A percentile compares a stretch with the other conserved stretches of the same genome.
Conservation (phyloP, 768 basidiomycete genomes). For the Lentinus tigrinus region DNA sequence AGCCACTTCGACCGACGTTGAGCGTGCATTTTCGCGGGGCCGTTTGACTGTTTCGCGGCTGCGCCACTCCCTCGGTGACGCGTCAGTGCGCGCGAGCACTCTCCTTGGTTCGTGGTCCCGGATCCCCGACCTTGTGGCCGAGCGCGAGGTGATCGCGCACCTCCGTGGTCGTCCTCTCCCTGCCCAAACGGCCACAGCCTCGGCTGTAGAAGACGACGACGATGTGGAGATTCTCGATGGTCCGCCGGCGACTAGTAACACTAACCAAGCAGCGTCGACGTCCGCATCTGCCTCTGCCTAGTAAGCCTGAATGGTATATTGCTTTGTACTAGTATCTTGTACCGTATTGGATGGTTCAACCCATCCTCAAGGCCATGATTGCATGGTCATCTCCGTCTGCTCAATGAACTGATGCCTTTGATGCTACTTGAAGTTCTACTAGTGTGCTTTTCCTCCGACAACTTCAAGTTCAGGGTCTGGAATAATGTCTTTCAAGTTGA, state of each 20-base stretch:
- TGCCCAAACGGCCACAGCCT: neutral
- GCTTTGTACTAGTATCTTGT: neutral
- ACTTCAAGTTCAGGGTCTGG: no score
- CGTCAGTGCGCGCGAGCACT: neutral
- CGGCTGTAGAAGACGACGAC: neutral
- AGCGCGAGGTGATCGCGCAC: neutral
- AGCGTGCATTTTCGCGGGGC: slow-evolving; percentile 1
- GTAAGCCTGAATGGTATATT: no score
- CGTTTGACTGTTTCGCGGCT: neutral
- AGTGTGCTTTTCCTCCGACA: no score
- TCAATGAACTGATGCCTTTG: no score
- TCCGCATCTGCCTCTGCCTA: no score
- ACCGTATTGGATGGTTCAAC: no score
- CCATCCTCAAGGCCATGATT: no score
- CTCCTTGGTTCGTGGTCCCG: slow-evolving; percentile 3
- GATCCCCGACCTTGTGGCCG: neutral
- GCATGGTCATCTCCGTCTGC: no score
- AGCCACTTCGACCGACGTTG: slow-evolving; percentile 1
- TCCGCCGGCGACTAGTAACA: no score
- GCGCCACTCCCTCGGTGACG: neutral
- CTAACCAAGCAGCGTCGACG: no score
- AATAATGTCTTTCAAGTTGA: no score
- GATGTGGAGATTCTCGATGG: neutral
- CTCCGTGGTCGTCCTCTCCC: neutral
- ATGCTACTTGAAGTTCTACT: no score